Base-by-base conservation (phyloP, 768 basidiomycete species). In the Mycena sanguinolenta region DNA sequence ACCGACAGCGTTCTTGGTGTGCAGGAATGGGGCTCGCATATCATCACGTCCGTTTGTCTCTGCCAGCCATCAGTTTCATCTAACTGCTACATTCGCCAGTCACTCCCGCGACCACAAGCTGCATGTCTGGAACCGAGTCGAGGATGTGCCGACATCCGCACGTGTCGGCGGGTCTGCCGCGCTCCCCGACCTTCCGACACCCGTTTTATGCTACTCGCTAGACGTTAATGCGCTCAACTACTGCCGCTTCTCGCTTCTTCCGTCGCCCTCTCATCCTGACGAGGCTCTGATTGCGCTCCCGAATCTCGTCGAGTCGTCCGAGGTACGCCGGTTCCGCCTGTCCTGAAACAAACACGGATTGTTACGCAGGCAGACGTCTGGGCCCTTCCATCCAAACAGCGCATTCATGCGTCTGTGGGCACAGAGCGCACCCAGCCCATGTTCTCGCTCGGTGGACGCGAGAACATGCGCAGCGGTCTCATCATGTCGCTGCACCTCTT, bases 171-270 rank as follows among this genome's bases (percentile, higher is more conserved):
- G 89, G 21, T 89, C 91, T 4, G 92, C 91, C 2, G 83, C 87
- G 0, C 74, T 87, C 44, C 82, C 87, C 1, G 85, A 83, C 32
- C 78, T 87, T 9, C 83, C 86, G 1, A 79, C 80, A 0, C 93
- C 93, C 4, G 68, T 77, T 9, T 78, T 94, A 4, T 77, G 81
- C 14, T 92, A 91, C 74, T 92, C 93, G 0, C 81, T 99, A 78
- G 94, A 96, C 75, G 91, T 97, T 68, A 99, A 99, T 77, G 91
- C 97, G 2, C 85, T 99, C 64, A 98, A 97, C 76, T 98, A 93
- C 78, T 99, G 97, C 80, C 90, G 92, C 2, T 96, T 98, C 80
- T 92, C 94, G 9, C 82, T 98, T 3, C 77, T 93, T 42, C 79
- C 75, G 36, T 44, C 36, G 62, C 12, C 70, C 74, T 73, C 23